These are phyloP conservation scores for Herpetomonas tarakana DNA, from an alignment of 208 protist species.

Conservation along the genomic window DNA sequence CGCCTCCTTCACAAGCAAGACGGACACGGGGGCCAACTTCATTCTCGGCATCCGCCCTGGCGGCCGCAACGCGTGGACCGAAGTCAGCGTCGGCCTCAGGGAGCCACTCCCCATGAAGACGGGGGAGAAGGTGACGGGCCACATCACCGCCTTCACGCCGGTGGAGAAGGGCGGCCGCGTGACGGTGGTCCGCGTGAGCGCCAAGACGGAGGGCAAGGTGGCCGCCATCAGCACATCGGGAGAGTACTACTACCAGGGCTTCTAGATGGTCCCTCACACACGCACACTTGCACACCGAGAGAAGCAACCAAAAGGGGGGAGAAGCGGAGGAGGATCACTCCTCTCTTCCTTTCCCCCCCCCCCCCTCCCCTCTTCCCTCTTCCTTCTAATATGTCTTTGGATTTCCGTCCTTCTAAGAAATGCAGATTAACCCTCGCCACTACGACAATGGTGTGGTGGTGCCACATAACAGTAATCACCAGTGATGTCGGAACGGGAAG, in stretches of 20 bases:
- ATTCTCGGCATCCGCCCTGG: constrained; percentile 78
- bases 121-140: constrained; percentile 64
- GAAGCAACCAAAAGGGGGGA: constrained; percentile 2
- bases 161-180: constrained; percentile 44
- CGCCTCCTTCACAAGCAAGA: constrained; percentile 66
- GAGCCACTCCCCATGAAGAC: constrained; percentile 65
- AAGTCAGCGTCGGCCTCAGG: constrained; percentile 69
- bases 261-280: constrained; percentile 26
- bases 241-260: constrained; percentile 74
- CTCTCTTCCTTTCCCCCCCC: neutral
- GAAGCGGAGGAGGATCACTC: neutral
- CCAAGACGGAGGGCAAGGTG: constrained; percentile 62
- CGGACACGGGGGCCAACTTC: constrained; percentile 81
- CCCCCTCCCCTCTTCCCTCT: constrained; percentile 5
- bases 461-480: no score
- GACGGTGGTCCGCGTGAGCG: constrained; percentile 62
- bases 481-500: no score
- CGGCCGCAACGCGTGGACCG: constrained; percentile 76
- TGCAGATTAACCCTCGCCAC: no score
- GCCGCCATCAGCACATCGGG: constrained; percentile 49
- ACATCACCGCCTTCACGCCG: constrained; percentile 42
- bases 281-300: neutral
- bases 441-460: no score
- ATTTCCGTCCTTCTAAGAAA: neutral
- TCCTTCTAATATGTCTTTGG: neutral